Percentiles rank a stretch among this genome's conserved stretches.
phyloP scores from a whole-genome alignment of 371 early-diverging fungal species.

The Rhizomucor miehei region DNA sequence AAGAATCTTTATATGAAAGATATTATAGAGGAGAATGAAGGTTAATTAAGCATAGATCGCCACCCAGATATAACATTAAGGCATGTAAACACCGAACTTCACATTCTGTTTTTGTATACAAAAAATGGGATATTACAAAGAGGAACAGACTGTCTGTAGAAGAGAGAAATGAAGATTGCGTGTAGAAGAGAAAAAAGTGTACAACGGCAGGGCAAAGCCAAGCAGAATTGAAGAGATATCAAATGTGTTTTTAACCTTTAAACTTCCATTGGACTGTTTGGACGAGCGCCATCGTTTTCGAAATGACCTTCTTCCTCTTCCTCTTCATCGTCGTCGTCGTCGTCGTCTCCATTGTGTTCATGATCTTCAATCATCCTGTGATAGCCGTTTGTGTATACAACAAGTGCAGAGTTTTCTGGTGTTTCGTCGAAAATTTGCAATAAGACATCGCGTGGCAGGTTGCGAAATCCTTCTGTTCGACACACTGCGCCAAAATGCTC shows the following conservation, averaged over 20 bases:
- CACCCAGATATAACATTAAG: no score
- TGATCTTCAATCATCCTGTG: slow-evolving; percentile 6
- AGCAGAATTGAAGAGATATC: no score
- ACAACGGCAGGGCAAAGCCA: no score
- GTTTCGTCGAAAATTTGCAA: slow-evolving; percentile 64
- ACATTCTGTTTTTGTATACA: no score
- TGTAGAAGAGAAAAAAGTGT: no score
- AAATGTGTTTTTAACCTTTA: not conserved
- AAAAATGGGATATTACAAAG: no score
- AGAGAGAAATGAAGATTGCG: no score
- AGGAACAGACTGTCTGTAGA: no score
- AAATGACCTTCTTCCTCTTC: slow-evolving; percentile 8
- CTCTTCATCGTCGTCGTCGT: slow-evolving; percentile 7
- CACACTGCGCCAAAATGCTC: slow-evolving; percentile 65
- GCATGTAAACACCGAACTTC: no score
- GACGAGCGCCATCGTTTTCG: slow-evolving; percentile 8
- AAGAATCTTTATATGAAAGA: no score
- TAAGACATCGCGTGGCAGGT: slow-evolving; percentile 52
- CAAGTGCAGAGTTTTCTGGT: slow-evolving; percentile 42
- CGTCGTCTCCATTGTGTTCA: not conserved
- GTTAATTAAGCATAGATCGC: no score
- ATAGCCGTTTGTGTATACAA: slow-evolving; percentile 11
- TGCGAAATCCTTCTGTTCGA: slow-evolving; percentile 53
- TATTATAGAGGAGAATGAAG: no score
- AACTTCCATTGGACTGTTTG: slow-evolving; percentile 19